Percentiles rank a stretch among this genome's conserved stretches.
Conservation (phyloP, 768 basidiomycete species). For the Lentinula aciculospora region DNA sequence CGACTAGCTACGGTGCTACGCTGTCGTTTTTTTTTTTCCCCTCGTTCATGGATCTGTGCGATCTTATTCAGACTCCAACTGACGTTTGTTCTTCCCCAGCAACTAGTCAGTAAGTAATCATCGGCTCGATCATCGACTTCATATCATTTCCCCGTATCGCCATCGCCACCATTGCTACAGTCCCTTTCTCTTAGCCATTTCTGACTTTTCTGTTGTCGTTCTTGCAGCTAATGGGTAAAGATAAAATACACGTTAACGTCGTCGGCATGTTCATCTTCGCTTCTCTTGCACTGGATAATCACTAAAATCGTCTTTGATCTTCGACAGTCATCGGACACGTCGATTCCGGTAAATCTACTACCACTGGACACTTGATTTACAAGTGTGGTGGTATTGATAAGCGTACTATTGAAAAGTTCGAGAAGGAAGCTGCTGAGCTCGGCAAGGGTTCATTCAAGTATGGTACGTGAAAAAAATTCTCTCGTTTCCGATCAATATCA, state of each 20-base stretch:
- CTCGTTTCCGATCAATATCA: background rate
- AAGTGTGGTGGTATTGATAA: slow-evolving; percentile 99
- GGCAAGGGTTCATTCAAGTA: slow-evolving; percentile 99
- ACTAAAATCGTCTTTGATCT: background rate
- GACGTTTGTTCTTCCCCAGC: background rate
- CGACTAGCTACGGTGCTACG: background rate
- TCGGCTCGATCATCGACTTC: background rate
- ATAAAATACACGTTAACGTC: slow-evolving; percentile 95
- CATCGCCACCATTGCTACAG: too few species aligned
- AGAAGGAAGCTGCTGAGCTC: slow-evolving; percentile 99
- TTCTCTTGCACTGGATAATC: slow-evolving; percentile 21
- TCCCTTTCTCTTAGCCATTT: background rate
- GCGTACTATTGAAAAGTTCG: slow-evolving; percentile 99
- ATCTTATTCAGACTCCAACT: background rate
- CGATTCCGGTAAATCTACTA: slow-evolving; percentile 99
- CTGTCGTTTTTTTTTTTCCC: background rate
- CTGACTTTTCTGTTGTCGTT: background rate
- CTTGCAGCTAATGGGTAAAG: slow-evolving; percentile 76
- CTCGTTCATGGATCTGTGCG: background rate
- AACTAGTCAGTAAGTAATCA: background rate
- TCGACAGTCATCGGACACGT: slow-evolving; percentile 91
- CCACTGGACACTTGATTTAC: slow-evolving; percentile 99
- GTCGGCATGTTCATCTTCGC: slow-evolving; percentile 38
- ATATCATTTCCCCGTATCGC: background rate
- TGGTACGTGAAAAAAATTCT: slow-evolving; percentile 43